Percentiles rank a stretch among this genome's conserved stretches.
Evolutionary conservation across 2,329 filamentous ascomycete genomes (phyloP).

Genomic region (Aquanectria penicillioides): DNA sequence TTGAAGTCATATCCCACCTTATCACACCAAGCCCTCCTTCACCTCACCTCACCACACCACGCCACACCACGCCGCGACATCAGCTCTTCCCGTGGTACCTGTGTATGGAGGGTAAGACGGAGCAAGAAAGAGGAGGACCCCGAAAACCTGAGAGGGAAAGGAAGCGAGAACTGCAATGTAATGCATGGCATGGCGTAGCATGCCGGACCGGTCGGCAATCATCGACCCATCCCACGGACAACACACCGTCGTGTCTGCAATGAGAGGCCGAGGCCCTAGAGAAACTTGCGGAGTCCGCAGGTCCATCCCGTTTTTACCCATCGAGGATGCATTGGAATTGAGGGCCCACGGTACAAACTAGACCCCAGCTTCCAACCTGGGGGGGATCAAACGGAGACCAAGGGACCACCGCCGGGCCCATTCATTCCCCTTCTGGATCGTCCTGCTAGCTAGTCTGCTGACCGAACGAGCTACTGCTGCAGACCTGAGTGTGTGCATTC

Average conservation of each 20-base stretch:
- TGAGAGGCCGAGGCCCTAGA: constrained; percentile 1
- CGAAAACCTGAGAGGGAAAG: no score
- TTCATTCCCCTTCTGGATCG: background rate
- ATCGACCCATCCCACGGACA: constrained; percentile 15
- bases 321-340: constrained; percentile 6
- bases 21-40: background rate
- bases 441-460: no score
- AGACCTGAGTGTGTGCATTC: background rate
- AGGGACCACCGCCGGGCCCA: background rate
- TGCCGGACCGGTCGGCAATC: constrained; percentile 8
- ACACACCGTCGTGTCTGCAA: constrained; percentile 17
- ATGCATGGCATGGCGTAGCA: background rate
- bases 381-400: no score
- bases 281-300: constrained; percentile 4
- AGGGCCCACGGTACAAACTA: constrained; percentile 2
- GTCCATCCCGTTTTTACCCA: background rate
- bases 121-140: background rate
- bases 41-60: background rate
- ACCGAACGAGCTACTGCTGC: no score
- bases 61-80: no score
- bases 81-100: no score
- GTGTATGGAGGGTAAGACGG: background rate
- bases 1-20: constrained; percentile 31
- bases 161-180: background rate
- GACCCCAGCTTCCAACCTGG: background rate